These are phyloP conservation scores for Mortierella sp. DNA, from an alignment of 371 early-diverging fungal genomes.

Conservation along the genomic window DNA sequence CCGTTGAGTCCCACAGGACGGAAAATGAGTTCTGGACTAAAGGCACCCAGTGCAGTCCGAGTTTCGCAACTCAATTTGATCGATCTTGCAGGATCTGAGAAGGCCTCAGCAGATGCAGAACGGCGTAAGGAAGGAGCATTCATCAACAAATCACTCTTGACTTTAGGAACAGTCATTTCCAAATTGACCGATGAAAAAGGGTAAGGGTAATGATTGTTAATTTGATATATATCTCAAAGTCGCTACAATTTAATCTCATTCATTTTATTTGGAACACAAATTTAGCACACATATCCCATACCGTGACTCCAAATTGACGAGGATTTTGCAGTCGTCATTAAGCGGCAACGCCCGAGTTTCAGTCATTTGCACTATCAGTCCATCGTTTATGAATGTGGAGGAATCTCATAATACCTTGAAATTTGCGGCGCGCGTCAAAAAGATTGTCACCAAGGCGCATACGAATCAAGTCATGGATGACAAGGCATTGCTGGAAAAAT, in stretches of 20 bases:
- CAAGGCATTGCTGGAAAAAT: slow-evolving; percentile 88
- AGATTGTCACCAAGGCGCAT: slow-evolving; percentile 73
- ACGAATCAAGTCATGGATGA: slow-evolving; percentile 84
- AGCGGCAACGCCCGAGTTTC: slow-evolving; percentile 82
- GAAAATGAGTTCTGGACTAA: slow-evolving; percentile 7
- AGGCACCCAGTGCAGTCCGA: slow-evolving; percentile 67
- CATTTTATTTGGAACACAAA: neutral
- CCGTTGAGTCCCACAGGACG: slow-evolving; percentile 1
- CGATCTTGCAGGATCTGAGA: slow-evolving; percentile 97
- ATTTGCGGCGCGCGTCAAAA: slow-evolving; percentile 86
- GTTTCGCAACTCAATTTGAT: slow-evolving; percentile 86
- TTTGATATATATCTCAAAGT: neutral
- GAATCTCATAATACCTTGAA: slow-evolving; percentile 89
- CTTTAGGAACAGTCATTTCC: slow-evolving; percentile 92
- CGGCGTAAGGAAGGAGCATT: slow-evolving; percentile 93
- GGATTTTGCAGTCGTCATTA: slow-evolving; percentile 87
- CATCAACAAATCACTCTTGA: slow-evolving; percentile 92
- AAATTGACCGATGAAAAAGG: slow-evolving; percentile 74
- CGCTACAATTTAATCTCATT: neutral
- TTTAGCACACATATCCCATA: slow-evolving; percentile 82
- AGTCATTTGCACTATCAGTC: slow-evolving; percentile 86
- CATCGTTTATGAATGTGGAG: slow-evolving; percentile 70
- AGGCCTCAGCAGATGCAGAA: slow-evolving; percentile 79
- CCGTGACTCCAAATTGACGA: slow-evolving; percentile 93
- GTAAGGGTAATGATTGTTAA: slow-evolving; percentile 33